Base-by-base conservation (phyloP, 805 yeast species). In the Metschnikowia similis region DNA sequence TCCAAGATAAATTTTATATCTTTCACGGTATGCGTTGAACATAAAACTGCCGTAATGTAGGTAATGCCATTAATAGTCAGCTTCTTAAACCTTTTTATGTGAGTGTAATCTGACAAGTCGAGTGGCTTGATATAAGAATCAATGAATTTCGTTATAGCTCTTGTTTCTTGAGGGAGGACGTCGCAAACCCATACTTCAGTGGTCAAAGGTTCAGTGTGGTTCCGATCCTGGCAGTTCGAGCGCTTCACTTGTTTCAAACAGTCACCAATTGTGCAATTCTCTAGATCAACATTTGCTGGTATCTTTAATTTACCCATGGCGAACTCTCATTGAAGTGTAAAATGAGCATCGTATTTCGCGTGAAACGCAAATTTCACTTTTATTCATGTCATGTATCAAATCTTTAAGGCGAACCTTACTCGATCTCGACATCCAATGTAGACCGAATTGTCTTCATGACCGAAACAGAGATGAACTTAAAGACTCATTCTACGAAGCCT, bases 1-100 rank as follows among this genome's bases (percentile, higher is more conserved):
- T 60, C 52, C 0, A 54, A 53, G 10, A 66, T 51, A 1, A 66
- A 65, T 6, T 56, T 62, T 27, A 60, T 54, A 1, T 56, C 51
- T 4, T 60, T 49, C 21, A 71, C 60, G 17, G 68, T 64, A 2
- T 62, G 64, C 6, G 62, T 59, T 13, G 83, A 72, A 58, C 87
- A 82, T 14, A 82, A 43, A 1, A 80, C 66, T n/a, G 79, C 73
- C 26, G 65, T 53, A 4, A 81, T 63, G 7, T 50, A 27, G 31
- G 45, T 38, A 5, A 17, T 2, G 29, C 14, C 40, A 4, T 35
- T 26, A 14, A 21, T 21, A 6, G 29, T 14, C 2, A 56, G 51
- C 50, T 81, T 81, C 45, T 66, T 68, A 29, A 86, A 72, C 48
- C 89, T 65, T 59, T 87, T 87, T 21, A 85, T 61, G 59, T 81